Percentiles rank a stretch among this genome's conserved stretches.
phyloP scores from a whole-genome alignment of 495 filamentous ascomycete genomes.

The Talaromyces liani region DNA sequence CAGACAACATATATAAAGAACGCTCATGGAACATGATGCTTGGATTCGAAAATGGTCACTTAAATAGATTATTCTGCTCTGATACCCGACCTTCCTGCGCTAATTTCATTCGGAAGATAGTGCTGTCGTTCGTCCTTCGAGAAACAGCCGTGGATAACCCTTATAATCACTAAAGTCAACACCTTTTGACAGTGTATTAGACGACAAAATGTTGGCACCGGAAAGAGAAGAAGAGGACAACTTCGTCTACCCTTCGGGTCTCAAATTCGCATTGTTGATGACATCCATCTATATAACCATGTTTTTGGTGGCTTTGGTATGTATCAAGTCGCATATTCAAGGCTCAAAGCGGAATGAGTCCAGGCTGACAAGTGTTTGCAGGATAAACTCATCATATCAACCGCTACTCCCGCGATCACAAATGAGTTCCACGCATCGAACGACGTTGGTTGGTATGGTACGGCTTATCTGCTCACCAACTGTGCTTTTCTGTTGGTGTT shows the following conservation, averaged over 20 bases:
- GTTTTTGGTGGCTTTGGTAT: slow-evolving; percentile 42
- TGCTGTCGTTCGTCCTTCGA: neutral
- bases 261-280: slow-evolving; percentile 33
- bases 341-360: neutral
- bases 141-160: neutral
- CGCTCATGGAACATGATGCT: neutral
- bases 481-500: slow-evolving; percentile 50
- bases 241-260: slow-evolving; percentile 9
- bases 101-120: neutral
- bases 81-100: neutral
- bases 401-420: slow-evolving; percentile 62
- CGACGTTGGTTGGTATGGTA: slow-evolving; percentile 64
- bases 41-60: neutral
- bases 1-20: neutral
- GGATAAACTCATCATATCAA: slow-evolving; percentile 49
- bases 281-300: slow-evolving; percentile 40
- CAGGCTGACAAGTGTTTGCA: neutral
- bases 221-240: neutral
- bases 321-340: neutral
- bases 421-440: slow-evolving; percentile 51
- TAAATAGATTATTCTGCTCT: neutral
- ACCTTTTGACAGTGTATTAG: neutral
- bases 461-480: slow-evolving; percentile 54
- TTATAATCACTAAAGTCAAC: neutral
- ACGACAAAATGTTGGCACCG: neutral